Base-by-base conservation (phyloP, 1,284 basidiomycete genomes). In the Ceratobasidium sp. region DNA sequence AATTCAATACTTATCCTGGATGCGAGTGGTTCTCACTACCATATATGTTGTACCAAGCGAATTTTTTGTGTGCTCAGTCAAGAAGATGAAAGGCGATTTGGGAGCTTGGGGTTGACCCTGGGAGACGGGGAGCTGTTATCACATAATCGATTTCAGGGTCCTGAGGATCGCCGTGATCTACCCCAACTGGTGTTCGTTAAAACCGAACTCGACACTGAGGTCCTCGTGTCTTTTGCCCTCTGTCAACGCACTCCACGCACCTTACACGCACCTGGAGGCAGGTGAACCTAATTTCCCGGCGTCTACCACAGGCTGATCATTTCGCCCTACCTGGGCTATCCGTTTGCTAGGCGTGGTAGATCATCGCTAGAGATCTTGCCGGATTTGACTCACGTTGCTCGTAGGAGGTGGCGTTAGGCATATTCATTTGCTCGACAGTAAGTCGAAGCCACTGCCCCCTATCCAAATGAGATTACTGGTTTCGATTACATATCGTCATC, bases 131-230 rank as follows among this genome's bases (percentile, higher is more conserved):
- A 38, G 20, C 20, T 10, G 34, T n/a, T 38, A 29, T 65, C 49
- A 65, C 62, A 38, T 65, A 50, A 65, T 52, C 52, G 6, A 27
- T 50, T 45, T n/a, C 20, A 65, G 62, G 62, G 57, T 35, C 38
- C 38, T 35, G 62, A 65, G 42, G 62, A 65, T 65, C 62, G 43
- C 22, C 20, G 50, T 54, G 62, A 65, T 65, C 62, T 20, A 53
- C 62, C 49, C 25, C 47, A 50, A 50, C 47, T 50, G 3, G 47
- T 7, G 25, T 64, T 35, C 47, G 49, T 65, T 65, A 65, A 65
- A 54, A 50, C 43, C 49, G 49, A 53, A 65, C 62, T 65, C 50
- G 35, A 65, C 62, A 25, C 5, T 38, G 62, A 42, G 12, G 5
- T 43, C 49, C 49, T 35, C 62, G 42, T 53, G 49, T 35, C 38